Base-by-base conservation (phyloP, 2,329 filamentous ascomycete genomes). In the Calonectria hongkongensis region DNA sequence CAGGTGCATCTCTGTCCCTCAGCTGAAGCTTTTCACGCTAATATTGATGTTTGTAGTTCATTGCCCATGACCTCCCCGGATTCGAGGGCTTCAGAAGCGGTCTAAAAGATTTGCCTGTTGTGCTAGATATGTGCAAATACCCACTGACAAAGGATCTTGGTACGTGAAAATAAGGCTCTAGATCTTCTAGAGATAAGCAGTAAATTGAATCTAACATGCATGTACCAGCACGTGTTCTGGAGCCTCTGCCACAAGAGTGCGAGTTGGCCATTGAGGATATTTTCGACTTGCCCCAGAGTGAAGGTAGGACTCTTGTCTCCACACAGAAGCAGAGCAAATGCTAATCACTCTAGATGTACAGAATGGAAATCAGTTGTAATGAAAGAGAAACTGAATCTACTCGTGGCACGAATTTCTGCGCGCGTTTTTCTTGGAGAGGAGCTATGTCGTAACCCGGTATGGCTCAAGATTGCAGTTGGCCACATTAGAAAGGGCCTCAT, bases 121-220 rank as follows among this genome's bases (percentile, higher is more conserved):
- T 60, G 33, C 39, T 60, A 15, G 54, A 60, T 15, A 60, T 60
- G 54, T 60, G 54, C 54, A 60, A 60, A 21, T 60, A 60, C 21
- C 39, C 39, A 25, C 2, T 60, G 21, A 60, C 54, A 9, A 60
- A 60, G 15, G 54, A 60, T 36, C 33, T 60, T 18, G 54, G 54
- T 60, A 60, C 28, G 54, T 60, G 12, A 12, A 9, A 21, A 25
- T 4, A 15, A 21, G 10, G 9, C 43, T 25, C 18, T 36, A 2
- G 21, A 12, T 16, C 3, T 18, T 36, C 7, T n/a, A 3, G 7
- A 2, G 7, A 21, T 8, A 4, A n/a, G 10, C n/a, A 18, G 6
- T 12, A 3, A 4, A 8, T 12, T 25, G 8, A 7, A 28, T 16
- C 54, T 41, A 27, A 60, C 33, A 16, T 6, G 15, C 5, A 27